Evolutionary conservation across 2,329 filamentous ascomycete genomes (phyloP).

Genomic region (Fusarium sp.): DNA sequence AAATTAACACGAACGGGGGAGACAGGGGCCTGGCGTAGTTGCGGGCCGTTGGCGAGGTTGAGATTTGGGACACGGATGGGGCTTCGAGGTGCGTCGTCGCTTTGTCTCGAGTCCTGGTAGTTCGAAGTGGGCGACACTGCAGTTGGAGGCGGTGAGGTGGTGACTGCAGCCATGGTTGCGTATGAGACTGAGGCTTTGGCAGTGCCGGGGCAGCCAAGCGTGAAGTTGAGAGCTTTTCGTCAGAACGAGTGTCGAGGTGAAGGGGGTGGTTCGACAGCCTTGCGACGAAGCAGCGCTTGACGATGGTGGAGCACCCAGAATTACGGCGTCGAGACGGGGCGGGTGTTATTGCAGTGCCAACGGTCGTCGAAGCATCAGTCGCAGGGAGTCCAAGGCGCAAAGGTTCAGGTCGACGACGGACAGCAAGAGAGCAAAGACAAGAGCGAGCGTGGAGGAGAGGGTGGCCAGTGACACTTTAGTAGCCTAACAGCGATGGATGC

Average conservation of each 20-base stretch:
- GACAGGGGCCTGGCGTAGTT: constrained; percentile 63
- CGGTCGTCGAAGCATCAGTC: constrained; percentile 15
- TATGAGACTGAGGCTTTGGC: constrained; percentile 29
- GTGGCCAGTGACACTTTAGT: constrained; percentile 29
- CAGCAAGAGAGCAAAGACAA: constrained; percentile 4
- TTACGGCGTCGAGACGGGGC: background rate
- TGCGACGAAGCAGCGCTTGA: constrained; percentile 5
- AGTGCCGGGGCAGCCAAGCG: constrained; percentile 29
- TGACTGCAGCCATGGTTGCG: constrained; percentile 49
- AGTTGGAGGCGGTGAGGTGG: constrained; percentile 49
- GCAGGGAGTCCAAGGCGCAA: constrained; percentile 5
- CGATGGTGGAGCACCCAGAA: constrained; percentile 6
- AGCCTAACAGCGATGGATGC: constrained; percentile 16
- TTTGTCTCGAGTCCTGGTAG: constrained; percentile 34
- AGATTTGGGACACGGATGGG: constrained; percentile 50
- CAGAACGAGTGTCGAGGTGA: constrained; percentile 15
- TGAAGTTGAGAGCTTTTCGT: constrained; percentile 10
- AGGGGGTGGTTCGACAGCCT: constrained; percentile 18
- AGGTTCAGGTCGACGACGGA: constrained; percentile 13
- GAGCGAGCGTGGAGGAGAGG: constrained; percentile 26
- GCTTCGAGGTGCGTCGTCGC: constrained; percentile 46
- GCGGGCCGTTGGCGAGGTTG: constrained; percentile 51
- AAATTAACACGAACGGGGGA: constrained; percentile 69
- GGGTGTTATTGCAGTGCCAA: constrained; percentile 4
- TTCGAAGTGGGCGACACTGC: constrained; percentile 46